Evolutionary conservation across 2,329 filamentous ascomycete genomes (phyloP), one percentile per base, ranked within the genome.

Genomic region (Pyrenophora teres): DNA sequence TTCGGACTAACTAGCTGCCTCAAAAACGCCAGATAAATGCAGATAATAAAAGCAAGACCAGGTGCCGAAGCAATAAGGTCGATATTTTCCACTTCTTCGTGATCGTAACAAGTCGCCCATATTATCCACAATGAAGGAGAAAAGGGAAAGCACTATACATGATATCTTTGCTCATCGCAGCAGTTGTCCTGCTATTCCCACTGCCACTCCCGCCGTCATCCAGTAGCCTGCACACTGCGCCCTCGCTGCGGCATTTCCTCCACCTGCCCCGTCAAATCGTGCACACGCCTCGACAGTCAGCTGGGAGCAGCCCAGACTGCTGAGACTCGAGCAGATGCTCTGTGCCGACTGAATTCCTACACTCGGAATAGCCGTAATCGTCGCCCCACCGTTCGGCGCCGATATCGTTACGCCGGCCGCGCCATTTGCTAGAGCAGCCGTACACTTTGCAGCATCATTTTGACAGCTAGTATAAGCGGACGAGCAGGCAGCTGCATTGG

Each of bases 391-490:
- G n/a, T 78, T 79, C 2, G 72, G 71, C 7, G 77, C 80, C 2
- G 69, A 76, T 19, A 83, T 71, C 1, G 81, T 83, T 25, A 83
- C 79, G 23, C 78, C 80, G 46, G 80, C 77, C 2, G 74, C 75
- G 40, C 72, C 71, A n/a, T 76, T 78, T 21, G 77, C 79, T 52
- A 83, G 71, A 25, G 76, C 71, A 59, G 63, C 55, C 54, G 70
- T 73, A 50, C 71, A 74, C 57, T 66, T 68, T 54, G 68, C 65
- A 68, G 69, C 70, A 70, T 81, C 76, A 35, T 70, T 74, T 63
- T 81, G 76, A 53, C 81, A 83, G 49, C 73, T 72, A 30, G 78
- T 78, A 70, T 81, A 83, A 68, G 81, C 81, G 40, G 78, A 78
- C 23, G 80, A 79, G 68, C 81, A 84, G 33, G 76, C 74, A 44